phyloP scores from a whole-genome alignment of 2,329 filamentous ascomycete genomes.

The Stemphylium beticola region DNA sequence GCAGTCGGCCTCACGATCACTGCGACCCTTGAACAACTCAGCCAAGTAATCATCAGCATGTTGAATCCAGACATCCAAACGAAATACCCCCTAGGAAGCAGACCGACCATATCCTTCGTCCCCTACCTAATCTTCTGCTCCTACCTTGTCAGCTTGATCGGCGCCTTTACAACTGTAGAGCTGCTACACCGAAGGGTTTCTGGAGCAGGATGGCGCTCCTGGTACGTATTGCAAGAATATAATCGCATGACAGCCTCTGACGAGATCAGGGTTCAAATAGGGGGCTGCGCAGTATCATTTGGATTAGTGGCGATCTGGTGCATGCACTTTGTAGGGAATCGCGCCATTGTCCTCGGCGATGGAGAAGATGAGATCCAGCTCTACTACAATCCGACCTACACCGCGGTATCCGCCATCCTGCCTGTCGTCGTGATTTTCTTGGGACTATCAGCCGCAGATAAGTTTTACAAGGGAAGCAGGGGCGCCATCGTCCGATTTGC shows the following conservation, averaged over 20 bases:
- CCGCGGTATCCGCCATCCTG: constrained; percentile 78
- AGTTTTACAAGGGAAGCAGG: constrained; percentile 39
- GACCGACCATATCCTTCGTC: constrained; percentile 50
- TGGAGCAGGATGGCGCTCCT: constrained; percentile 48
- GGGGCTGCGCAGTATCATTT: constrained; percentile 52
- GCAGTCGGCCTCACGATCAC: neutral
- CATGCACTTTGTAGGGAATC: constrained; percentile 83
- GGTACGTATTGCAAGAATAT: constrained; percentile 36
- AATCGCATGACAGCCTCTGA: constrained; percentile 16
- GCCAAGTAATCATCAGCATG: neutral
- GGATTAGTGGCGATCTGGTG: constrained; percentile 59
- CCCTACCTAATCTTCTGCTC: constrained; percentile 58
- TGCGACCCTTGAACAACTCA: neutral
- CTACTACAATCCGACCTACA: constrained; percentile 74
- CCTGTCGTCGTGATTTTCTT: constrained; percentile 75
- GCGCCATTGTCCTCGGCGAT: constrained; percentile 73
- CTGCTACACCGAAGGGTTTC: constrained; percentile 78
- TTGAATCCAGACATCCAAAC: constrained; percentile 22
- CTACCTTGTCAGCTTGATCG: constrained; percentile 73
- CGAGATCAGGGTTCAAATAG: constrained; percentile 49
- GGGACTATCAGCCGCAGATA: constrained; percentile 72
- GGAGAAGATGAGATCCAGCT: constrained; percentile 69
- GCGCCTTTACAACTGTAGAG: constrained; percentile 80
- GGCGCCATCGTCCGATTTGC: constrained; percentile 33
- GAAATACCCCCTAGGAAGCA: constrained; percentile 43